A percentile compares a stretch with the other conserved stretches of the same genome.
phyloP scores from a whole-genome alignment of 2,329 filamentous ascomycete genomes.

The Nectriaceae sp. region DNA sequence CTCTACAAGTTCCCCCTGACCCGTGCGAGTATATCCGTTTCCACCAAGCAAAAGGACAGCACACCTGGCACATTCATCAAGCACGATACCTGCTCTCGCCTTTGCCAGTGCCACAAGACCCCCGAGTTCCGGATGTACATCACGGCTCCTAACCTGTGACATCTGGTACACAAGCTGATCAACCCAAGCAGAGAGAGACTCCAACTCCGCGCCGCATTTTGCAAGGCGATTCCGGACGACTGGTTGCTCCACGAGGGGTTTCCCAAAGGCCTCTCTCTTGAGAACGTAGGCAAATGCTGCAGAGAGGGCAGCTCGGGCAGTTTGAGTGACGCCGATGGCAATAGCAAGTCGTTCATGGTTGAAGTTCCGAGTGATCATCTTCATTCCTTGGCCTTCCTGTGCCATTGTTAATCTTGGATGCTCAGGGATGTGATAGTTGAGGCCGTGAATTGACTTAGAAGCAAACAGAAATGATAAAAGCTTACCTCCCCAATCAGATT shows the following conservation, averaged over 20 bases:
- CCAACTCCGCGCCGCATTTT: constrained; percentile 67
- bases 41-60: constrained; percentile 74
- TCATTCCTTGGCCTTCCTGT: constrained; percentile 70
- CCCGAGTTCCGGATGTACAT: constrained; percentile 64
- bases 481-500: constrained; percentile 62
- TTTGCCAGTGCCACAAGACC: constrained; percentile 73
- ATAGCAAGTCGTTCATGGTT: constrained; percentile 75
- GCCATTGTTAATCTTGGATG: no score
- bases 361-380: constrained; percentile 76
- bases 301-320: constrained; percentile 46
- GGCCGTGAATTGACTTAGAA: no score
- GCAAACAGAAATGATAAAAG: neutral
- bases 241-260: constrained; percentile 70
- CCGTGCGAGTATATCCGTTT: constrained; percentile 69
- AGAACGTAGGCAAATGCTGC: constrained; percentile 40
- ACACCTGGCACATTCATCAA: constrained; percentile 70
- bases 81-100: constrained; percentile 69
- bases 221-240: constrained; percentile 74
- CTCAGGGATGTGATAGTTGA: no score
- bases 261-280: constrained; percentile 40
- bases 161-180: constrained; percentile 72
- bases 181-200: constrained; percentile 72
- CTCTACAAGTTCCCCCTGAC: constrained; percentile 71
- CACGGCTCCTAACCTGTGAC: constrained; percentile 60
- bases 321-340: constrained; percentile 62